A percentile compares a stretch with the other conserved stretches of the same genome.
Evolutionary conservation across 2,329 filamentous ascomycete genomes (phyloP).

Genomic region (Fusarium sarcochroum): DNA sequence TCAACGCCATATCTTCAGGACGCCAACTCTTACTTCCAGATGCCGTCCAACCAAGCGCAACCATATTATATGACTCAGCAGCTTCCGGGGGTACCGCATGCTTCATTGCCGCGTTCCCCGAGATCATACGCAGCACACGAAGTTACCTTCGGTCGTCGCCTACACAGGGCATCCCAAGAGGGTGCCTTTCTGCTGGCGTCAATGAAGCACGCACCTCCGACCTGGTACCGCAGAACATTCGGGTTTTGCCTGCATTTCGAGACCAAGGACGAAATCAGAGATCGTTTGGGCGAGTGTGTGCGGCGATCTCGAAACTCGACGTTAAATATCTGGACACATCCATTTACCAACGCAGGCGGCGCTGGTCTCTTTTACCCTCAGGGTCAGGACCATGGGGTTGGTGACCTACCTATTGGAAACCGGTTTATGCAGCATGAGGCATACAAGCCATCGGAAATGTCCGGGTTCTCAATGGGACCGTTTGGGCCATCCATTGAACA

Average conservation of each 20-base stretch:
- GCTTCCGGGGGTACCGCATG: neutral
- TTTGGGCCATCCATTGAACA: conserved; percentile 4
- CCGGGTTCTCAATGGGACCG: conserved; percentile 12
- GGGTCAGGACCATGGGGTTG: neutral
- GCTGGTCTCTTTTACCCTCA: conserved; percentile 4
- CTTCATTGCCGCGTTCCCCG: neutral
- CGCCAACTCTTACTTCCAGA: neutral
- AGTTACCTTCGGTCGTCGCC: conserved; percentile 5
- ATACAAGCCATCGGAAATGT: conserved; percentile 10
- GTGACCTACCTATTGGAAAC: neutral
- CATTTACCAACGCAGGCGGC: conserved; percentile 10
- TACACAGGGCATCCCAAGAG: conserved; percentile 11
- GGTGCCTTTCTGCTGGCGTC: conserved; percentile 6
- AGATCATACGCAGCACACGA: conserved; percentile 10
- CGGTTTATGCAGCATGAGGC: neutral
- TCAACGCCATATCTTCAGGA: neutral
- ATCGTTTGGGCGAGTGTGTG: neutral
- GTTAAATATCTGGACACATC: conserved; percentile 16
- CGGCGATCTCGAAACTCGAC: neutral
- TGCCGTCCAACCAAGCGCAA: neutral
- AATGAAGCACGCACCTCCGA: conserved; percentile 1
- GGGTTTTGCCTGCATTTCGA: conserved; percentile 21
- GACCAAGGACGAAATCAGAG: conserved; percentile 6
- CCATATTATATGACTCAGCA: neutral
- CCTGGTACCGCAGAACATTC: conserved; percentile 11